Evolutionary conservation across 2,329 filamentous ascomycete species (phyloP).

Genomic region (Nemania sp.): DNA sequence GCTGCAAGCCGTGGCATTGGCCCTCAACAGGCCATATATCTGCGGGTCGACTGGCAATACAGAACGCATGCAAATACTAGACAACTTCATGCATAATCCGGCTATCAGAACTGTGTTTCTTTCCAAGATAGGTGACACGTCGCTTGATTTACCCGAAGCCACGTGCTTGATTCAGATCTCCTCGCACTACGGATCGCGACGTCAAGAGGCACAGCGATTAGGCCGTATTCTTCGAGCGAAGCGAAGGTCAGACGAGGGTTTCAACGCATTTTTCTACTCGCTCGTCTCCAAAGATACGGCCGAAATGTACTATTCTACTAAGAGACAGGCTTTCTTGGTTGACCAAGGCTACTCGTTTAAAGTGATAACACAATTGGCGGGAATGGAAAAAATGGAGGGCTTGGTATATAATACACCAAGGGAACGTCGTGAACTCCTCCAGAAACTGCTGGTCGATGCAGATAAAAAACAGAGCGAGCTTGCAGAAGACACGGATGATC

Average conservation of each 20-base stretch:
- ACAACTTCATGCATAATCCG: constrained; percentile 94
- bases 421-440: constrained; percentile 82
- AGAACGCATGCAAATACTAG: constrained; percentile 83
- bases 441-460: constrained; percentile 86
- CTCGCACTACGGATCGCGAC: constrained; percentile 93
- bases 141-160: constrained; percentile 93
- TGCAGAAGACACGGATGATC: constrained; percentile 59
- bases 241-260: constrained; percentile 93
- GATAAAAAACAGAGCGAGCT: constrained; percentile 66
- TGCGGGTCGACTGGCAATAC: constrained; percentile 84
- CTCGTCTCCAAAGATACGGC: constrained; percentile 96
- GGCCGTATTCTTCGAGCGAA: constrained; percentile 94
- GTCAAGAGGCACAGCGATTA: constrained; percentile 92
- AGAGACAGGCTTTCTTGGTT: constrained; percentile 93
- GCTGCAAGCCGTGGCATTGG: constrained; percentile 79
- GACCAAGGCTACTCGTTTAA: constrained; percentile 99
- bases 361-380: constrained; percentile 93
- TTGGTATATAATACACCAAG: constrained; percentile 78
- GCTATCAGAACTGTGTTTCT: constrained; percentile 90
- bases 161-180: constrained; percentile 97
- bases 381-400: constrained; percentile 80
- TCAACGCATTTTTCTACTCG: constrained; percentile 99
- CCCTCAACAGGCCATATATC: constrained; percentile 85
- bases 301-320: constrained; percentile 97
- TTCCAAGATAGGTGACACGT: constrained; percentile 97